These are phyloP conservation scores for Eucalyptus marginata DNA, from an alignment of 345 rosid genomes.

Conservation along the genomic window DNA sequence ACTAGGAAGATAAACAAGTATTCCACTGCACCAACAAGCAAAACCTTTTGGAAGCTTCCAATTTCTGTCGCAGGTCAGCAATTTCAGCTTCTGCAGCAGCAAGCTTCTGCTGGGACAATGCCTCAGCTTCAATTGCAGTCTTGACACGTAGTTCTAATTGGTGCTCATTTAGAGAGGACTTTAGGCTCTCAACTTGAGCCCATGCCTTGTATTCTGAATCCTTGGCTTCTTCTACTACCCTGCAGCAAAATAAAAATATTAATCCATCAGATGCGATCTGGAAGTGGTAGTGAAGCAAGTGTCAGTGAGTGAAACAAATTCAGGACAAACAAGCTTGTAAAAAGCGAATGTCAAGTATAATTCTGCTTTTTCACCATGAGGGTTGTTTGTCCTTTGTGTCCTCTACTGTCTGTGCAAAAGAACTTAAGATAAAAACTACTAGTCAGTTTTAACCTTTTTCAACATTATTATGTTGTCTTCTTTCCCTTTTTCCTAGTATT, in stretches of 20 bases:
- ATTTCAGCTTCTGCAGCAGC: conserved; percentile 99
- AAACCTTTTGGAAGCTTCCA: conserved; percentile 80
- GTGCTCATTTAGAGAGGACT: conserved; percentile 83
- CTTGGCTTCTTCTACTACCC: conserved; percentile 61
- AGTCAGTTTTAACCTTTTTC: neutral
- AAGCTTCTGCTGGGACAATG: conserved; percentile 81
- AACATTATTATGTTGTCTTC: neutral
- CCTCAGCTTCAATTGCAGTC: conserved; percentile 96
- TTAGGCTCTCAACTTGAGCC: conserved; percentile 73
- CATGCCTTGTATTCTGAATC: conserved; percentile 71
- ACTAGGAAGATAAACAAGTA: neutral
- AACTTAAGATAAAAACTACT: neutral
- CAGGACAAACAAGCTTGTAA: neutral
- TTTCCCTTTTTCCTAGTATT: neutral
- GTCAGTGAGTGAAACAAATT: neutral
- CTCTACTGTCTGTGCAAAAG: neutral
- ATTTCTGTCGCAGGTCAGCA: conserved; percentile 81
- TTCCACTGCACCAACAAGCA: neutral
- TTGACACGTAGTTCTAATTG: conserved; percentile 79
- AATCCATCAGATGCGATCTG: neutral
- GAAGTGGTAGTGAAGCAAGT: neutral
- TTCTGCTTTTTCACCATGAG: neutral
- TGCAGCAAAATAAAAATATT: conserved; percentile 7
- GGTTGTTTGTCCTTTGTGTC: neutral
- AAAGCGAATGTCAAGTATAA: neutral